These are phyloP conservation scores for Wallacemonas sp. DNA, from an alignment of 208 protist genomes.

Conservation along the genomic window DNA sequence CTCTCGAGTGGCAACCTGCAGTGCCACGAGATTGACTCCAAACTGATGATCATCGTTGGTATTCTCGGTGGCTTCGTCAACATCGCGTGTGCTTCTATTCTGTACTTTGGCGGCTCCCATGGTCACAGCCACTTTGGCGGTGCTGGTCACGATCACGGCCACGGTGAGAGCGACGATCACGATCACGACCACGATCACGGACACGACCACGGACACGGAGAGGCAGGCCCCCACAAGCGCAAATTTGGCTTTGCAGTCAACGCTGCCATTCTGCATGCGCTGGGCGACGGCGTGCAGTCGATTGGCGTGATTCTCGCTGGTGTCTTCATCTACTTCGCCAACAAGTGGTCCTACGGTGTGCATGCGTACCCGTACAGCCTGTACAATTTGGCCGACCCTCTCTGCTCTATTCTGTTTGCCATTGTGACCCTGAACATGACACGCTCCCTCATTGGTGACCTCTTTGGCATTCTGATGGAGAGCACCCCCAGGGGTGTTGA, in stretches of 20 bases:
- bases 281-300: constrained; percentile 91
- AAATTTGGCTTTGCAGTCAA: constrained; percentile 64
- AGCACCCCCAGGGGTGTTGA: constrained; percentile 74
- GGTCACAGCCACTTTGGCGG: constrained; percentile 67
- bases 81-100: constrained; percentile 74
- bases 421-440: constrained; percentile 89
- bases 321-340: constrained; percentile 76
- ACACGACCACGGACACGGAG: constrained; percentile 33
- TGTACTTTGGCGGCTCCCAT: constrained; percentile 85
- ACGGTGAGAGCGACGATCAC: constrained; percentile 30
- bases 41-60: constrained; percentile 82
- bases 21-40: constrained; percentile 58
- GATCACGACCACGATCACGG: constrained; percentile 51
- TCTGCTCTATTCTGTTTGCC: constrained; percentile 89
- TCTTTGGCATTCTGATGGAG: constrained; percentile 91
- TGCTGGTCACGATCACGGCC: constrained; percentile 16
- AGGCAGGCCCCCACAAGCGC: constrained; percentile 18
- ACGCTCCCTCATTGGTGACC: constrained; percentile 50
- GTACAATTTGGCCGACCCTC: constrained; percentile 88
- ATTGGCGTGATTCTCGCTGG: constrained; percentile 87
- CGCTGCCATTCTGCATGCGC: constrained; percentile 84
- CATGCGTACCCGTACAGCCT: constrained; percentile 51
- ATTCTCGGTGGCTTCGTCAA: constrained; percentile 87
- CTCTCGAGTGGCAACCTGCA: constrained; percentile 14
- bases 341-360: constrained; percentile 40